Evolutionary conservation across 768 basidiomycete species (phyloP), one percentile per base, ranked within the genome.

Genomic region (Collybia nuda): DNA sequence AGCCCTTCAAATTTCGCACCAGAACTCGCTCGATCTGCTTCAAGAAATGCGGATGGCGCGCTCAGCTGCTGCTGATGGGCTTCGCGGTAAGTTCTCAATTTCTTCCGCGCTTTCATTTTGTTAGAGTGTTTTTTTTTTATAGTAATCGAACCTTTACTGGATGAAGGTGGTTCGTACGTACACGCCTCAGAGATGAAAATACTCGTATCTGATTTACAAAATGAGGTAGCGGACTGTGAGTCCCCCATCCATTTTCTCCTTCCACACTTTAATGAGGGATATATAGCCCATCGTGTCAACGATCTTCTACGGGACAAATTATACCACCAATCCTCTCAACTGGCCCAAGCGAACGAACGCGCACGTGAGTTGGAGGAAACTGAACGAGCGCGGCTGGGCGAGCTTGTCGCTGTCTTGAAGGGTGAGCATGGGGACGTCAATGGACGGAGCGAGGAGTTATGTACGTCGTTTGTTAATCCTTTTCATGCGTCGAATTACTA

Each of bases 251-350:
- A n/a, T n/a, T n/a, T n/a, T n/a, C 19, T 19, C 26, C 43, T 21
- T n/a, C 12, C 29, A 8, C n/a, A 18, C 19, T 43, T n/a, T 49
- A 2, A 26, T 2, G 19, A 1, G 4, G 14, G 5, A 22, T 40
- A 40, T 12, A 21, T 35, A 75, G 72, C 73, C 3, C 62, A 66
- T 26, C 64, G 71, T 38, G 71, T 74, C 5, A 69, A 62, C 2
- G 73, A 74, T 37, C 57, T 76, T 3, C 60, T 74, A 1, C 66
- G 73, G 19, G 69, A 72, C 48, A 74, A 75, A 48, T 59, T 73
- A 0, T 64, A 70, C 40, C 54, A 67, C 41, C 59, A 69, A 15
- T 62, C 68, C 1, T 58, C 64, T 6, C 64, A 69, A 39, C 55
- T 74, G 0, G 69, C 67, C 1, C 69, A 72, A 15, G 41, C 67